Evolutionary conservation across 2,329 filamentous ascomycete genomes (phyloP).

Genomic region (Calonectria montana): DNA sequence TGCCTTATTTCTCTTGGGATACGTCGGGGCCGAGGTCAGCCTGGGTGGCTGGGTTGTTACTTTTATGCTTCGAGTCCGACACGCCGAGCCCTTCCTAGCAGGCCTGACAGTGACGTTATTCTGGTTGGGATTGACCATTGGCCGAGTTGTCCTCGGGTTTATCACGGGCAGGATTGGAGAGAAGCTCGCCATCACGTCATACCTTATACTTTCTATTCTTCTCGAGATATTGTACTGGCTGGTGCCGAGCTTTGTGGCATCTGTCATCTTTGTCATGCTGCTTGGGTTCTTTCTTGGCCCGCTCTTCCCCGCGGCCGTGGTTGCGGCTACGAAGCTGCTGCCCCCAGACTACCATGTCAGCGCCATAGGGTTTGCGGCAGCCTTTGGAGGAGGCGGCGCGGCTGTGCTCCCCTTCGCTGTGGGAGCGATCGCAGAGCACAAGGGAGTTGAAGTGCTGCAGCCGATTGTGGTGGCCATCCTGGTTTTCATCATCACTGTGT

Average conservation of each 20-base stretch:
- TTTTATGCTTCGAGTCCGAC: constrained; percentile 85
- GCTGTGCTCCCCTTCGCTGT: constrained; percentile 75
- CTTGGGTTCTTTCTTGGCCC: constrained; percentile 86
- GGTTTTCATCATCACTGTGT: constrained; percentile 56
- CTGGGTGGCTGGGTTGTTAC: constrained; percentile 84
- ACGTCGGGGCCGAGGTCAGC: constrained; percentile 82
- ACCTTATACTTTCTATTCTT: constrained; percentile 71
- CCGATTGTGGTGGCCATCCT: constrained; percentile 65
- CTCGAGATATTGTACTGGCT: constrained; percentile 85
- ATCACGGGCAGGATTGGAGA: constrained; percentile 80
- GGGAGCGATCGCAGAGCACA: constrained; percentile 72
- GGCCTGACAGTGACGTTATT: constrained; percentile 84
- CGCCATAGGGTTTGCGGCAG: constrained; percentile 84
- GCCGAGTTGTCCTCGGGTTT: constrained; percentile 79
- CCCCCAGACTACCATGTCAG: constrained; percentile 80
- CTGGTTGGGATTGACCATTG: constrained; percentile 85
- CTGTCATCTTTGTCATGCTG: constrained; percentile 76
- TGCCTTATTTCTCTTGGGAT: constrained; percentile 79
- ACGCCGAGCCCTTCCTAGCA: constrained; percentile 75
- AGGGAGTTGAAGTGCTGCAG: constrained; percentile 67
- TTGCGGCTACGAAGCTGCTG: constrained; percentile 79
- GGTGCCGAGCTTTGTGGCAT: constrained; percentile 80
- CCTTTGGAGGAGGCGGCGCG: constrained; percentile 80
- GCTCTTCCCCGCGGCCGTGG: constrained; percentile 80
- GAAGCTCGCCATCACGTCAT: constrained; percentile 71